Percentiles rank a stretch among this genome's conserved stretches.
Conservation (phyloP, 345 rosid species). For the Citrus trifoliata region DNA sequence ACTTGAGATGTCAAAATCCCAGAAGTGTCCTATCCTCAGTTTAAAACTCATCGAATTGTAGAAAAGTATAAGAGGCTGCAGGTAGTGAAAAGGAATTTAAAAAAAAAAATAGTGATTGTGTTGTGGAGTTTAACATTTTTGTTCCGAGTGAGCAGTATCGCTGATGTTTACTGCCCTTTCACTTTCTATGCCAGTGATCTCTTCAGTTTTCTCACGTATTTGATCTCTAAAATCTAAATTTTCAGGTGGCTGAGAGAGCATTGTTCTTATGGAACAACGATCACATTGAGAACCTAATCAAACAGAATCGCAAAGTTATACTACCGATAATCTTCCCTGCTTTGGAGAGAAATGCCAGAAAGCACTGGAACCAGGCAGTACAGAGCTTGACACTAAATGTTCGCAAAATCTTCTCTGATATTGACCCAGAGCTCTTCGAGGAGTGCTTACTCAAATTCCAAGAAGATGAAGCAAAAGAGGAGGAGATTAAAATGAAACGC, state of each 20-base stretch:
- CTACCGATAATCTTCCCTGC: conserved; percentile 77
- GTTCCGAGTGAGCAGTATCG: background rate
- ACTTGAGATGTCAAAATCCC: background rate
- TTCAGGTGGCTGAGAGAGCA: conserved; percentile 84
- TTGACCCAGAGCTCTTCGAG: conserved; percentile 69
- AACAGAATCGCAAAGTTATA: conserved; percentile 65
- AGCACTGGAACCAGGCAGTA: conserved; percentile 86
- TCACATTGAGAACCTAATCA: conserved; percentile 76
- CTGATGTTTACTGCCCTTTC: background rate
- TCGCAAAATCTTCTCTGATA: conserved; percentile 70
- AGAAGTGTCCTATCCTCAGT: background rate
- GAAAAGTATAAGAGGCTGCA: background rate
- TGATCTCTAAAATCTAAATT: background rate
- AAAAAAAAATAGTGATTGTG: background rate
- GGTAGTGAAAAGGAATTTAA: background rate
- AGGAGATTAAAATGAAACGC: conserved; percentile 41
- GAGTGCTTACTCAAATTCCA: conserved; percentile 61
- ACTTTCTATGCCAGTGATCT: background rate
- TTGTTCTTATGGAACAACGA: conserved; percentile 89
- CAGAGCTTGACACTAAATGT: conserved; percentile 75
- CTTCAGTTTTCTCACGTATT: background rate
- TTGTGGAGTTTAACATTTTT: background rate
- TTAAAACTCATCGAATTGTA: background rate
- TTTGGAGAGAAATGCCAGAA: conserved; percentile 63
- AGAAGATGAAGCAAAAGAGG: conserved; percentile 60